phyloP scores from a whole-genome alignment of 768 basidiomycete species.

The Krasilnikovozyma curviuscula region DNA sequence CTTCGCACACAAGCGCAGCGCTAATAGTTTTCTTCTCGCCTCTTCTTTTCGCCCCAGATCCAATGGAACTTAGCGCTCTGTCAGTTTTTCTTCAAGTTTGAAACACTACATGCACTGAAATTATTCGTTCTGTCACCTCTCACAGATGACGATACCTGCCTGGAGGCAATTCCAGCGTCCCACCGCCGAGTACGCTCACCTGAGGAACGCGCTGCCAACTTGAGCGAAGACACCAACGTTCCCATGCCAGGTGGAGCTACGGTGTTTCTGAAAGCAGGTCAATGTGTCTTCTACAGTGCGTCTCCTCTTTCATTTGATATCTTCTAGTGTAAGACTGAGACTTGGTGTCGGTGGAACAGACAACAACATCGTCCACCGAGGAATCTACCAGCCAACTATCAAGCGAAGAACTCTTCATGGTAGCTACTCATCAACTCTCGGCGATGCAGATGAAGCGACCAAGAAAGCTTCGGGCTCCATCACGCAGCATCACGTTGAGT shows the following conservation, averaged over 20 bases:
- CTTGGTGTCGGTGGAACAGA: too few relatives aligned
- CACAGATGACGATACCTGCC: constrained; percentile 38
- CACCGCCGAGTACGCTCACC: constrained; percentile 41
- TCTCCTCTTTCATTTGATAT: too few relatives aligned
- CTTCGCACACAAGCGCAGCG: too few relatives aligned
- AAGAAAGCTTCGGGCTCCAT: too few relatives aligned
- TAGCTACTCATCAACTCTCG: too few relatives aligned
- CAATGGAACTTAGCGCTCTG: constrained; percentile 64
- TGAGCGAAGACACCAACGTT: constrained; percentile 36
- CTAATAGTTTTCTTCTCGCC: neutral
- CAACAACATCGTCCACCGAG: constrained; percentile 58
- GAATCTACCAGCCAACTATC: constrained; percentile 36
- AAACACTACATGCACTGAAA: too few relatives aligned
- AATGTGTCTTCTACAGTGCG: constrained; percentile 66
- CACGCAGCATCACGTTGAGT: too few relatives aligned
- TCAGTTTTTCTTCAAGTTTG: neutral
- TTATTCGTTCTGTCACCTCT: neutral
- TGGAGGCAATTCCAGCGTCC: constrained; percentile 50
- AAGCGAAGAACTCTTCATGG: constrained; percentile 51
- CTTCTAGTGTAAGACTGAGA: too few relatives aligned
- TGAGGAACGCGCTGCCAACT: constrained; percentile 41
- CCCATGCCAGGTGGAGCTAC: constrained; percentile 54
- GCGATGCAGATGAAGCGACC: too few relatives aligned
- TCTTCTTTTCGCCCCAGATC: constrained; percentile 30
- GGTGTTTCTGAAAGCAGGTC: constrained; percentile 34